These are phyloP conservation scores for Lindgomyces ingoldianus DNA, from an alignment of 495 filamentous ascomycete genomes.

Conservation along the genomic window DNA sequence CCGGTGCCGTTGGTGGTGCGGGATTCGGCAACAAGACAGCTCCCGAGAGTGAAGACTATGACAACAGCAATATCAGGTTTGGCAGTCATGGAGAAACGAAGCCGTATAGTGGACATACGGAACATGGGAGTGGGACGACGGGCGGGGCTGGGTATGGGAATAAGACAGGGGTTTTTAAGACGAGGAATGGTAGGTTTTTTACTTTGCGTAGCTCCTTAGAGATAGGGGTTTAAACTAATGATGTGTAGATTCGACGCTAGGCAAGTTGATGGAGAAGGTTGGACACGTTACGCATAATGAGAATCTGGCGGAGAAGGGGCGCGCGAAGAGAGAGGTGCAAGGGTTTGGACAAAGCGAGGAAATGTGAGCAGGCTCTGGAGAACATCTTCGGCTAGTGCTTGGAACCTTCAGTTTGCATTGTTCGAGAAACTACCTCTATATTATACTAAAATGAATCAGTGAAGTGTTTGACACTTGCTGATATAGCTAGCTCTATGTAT, in stretches of 20 bases:
- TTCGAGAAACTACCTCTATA: background rate
- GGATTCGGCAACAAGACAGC: constrained; percentile 38
- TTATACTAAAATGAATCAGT: background rate
- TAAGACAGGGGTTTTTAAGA: constrained; percentile 38
- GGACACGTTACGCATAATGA: constrained; percentile 46
- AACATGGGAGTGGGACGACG: constrained; percentile 37
- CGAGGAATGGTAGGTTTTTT: constrained; percentile 22
- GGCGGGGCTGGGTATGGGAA: constrained; percentile 45
- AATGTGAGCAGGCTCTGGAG: no score
- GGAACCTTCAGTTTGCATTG: background rate
- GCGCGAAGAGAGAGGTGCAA: constrained; percentile 45
- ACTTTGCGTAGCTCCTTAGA: background rate
- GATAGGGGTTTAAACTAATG: background rate
- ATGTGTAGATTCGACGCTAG: constrained; percentile 45
- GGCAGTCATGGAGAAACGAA: constrained; percentile 26
- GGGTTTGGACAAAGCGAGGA: constrained; percentile 27
- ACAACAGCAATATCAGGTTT: constrained; percentile 31
- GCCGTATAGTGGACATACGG: constrained; percentile 26
- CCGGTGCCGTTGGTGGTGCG: constrained; percentile 18
- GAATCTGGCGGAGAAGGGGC: constrained; percentile 42
- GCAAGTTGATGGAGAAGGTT: constrained; percentile 52
- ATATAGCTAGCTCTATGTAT: no score
- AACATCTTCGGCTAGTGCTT: background rate
- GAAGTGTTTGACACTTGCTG: no score
- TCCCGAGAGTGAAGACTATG: constrained; percentile 2